phyloP scores from a whole-genome alignment of 139 green algal species.

The Dunaliella sp. region DNA sequence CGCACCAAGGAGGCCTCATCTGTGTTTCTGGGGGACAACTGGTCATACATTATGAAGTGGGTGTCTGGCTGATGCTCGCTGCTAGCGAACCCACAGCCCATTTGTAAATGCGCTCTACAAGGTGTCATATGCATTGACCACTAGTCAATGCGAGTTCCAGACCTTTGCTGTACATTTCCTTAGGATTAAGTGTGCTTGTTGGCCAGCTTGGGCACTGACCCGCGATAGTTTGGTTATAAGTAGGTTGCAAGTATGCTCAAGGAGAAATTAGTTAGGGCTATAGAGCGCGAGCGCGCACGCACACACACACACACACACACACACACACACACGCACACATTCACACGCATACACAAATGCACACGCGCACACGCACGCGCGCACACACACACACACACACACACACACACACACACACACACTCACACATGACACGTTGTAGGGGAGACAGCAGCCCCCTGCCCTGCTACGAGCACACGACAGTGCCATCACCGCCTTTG shows the following conservation, averaged over 20 bases:
- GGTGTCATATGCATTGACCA: too few species aligned
- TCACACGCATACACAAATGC: background rate
- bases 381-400: background rate
- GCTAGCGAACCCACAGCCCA: too few species aligned
- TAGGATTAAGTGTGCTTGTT: too few species aligned
- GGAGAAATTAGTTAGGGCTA: too few species aligned
- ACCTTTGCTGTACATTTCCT: too few species aligned
- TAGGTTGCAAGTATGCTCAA: too few species aligned
- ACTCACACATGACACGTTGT: too few species aligned
- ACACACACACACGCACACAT: background rate
- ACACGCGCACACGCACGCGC: background rate
- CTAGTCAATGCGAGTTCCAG: too few species aligned
- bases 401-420: background rate
- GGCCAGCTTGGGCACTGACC: too few species aligned
- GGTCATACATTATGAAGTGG: background rate
- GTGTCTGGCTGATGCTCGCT: too few species aligned
- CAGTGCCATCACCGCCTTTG: background rate
- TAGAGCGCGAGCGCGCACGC: background rate
- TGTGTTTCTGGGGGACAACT: background rate
- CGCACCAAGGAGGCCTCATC: background rate
- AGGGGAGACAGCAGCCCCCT: background rate
- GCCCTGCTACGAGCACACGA: background rate
- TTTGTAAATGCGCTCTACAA: too few species aligned
- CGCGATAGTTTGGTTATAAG: too few species aligned
- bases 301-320: background rate